Base-by-base conservation (phyloP, 805 yeast species). In the Monosporozyma aerobia region DNA sequence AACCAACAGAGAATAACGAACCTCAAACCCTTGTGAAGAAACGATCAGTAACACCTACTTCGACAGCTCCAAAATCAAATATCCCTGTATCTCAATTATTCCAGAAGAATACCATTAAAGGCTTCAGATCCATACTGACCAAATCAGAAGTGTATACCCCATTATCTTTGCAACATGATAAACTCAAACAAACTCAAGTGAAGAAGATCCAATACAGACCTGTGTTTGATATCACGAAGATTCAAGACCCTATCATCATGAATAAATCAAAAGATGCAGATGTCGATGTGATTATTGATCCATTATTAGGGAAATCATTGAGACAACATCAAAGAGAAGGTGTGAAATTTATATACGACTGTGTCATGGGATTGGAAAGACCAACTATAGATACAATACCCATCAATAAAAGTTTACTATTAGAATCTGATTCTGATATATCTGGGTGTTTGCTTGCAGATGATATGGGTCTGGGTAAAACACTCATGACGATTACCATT, bases 401-500 rank as follows among this genome's bases (percentile, higher is more conserved):
- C 7, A 55, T 59, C 1, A 30, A 59, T 2, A 54, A 55, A 30
- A 53, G 62, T 32, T 8, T 57, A 2, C 22, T 57, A 14, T 49
- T 63, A 27, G 64, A 66, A 16, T 51, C 54, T 8, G 68, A 65
- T 51, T 52, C 60, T 7, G 65, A 62, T 47, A 57, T 69, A 16
- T 59, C 69, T 44, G 98, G 99, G 0, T 90, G 92, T 2, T 69
- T 94, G 5, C 68, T 94, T 44, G 99, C 99, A 0, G 99, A 94
- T 68, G 98, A 92, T 60, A 94, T 94, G 99, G 99, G 99, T 0
- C 72, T 94, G 16, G 97, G 97, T 2, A 87, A 87, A 61, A 90
- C 98, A 0, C 69, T 94, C 44, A 90, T 84, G 79, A 81, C 97
- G 0, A 92, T 94, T 5, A 64, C 95, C 0, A 65, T 89, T 43